Base-by-base conservation (phyloP, 768 basidiomycete genomes). In the Auricularia cornea region DNA sequence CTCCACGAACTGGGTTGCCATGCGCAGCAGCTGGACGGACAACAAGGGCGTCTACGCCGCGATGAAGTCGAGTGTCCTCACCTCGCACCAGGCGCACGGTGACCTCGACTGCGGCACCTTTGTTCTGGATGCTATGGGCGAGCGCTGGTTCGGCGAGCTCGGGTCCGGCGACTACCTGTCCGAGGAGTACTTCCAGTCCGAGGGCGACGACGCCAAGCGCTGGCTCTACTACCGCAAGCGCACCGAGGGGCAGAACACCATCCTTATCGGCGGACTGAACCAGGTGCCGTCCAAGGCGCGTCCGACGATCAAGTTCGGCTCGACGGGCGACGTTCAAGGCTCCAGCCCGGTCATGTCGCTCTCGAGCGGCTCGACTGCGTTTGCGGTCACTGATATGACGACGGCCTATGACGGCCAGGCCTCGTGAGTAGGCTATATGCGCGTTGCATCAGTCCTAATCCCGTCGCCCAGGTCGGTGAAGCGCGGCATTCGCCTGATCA, bases 181-280 rank as follows among this genome's bases (percentile, higher is more conserved):
- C 2, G 70, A 75, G 2, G 80, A 81, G 40, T 98, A 98, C 79
- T 99, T 99, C 80, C 77, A 73, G 32, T 84, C 73, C 63, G 92
- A 92, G 67, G 71, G 74, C 0, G 93, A 96, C 73, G 76, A 79
- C 64, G 81, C 86, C 57, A 72, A 77, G 28, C 82, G 96, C 62
- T 98, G 94, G 95, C 69, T 83, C 66, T 98, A 97, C 78, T 99
- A 97, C 81, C 84, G 95, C 72, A 98, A 95, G 81, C 85, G 87
- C 77, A 97, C 96, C 3, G 93, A 96, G 75, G 97, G 97, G 2
- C 97, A 99, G 79, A 99, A 98, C 79, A 94, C 94, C 4, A 80
- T 99, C 66, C 70, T 95, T 61, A 81, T 98, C 67, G 82, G 82
- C 68, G 77, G 79, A 65, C 71, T 75, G 33, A 98, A 98, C 77